phyloP scores from a whole-genome alignment of 148 eudicot genomes.

The Limonium bicolor region DNA sequence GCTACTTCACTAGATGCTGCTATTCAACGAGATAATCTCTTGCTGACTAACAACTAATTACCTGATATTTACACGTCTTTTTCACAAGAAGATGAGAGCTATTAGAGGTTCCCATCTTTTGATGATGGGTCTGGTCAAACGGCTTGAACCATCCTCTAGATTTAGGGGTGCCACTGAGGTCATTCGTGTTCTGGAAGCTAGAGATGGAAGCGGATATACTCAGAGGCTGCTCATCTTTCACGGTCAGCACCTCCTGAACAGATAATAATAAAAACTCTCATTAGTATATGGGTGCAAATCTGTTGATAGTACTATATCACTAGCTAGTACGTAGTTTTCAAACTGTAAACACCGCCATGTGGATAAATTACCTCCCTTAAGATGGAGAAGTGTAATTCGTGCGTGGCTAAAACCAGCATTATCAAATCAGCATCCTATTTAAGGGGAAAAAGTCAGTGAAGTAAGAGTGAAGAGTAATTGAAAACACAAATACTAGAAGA shows the following conservation, averaged over 20 bases:
- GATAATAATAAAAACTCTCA: no score
- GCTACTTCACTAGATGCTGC: neutral
- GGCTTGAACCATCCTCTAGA: neutral
- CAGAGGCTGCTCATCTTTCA: neutral
- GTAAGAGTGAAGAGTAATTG: no score
- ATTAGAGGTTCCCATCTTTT: no score
- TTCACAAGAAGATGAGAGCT: no score
- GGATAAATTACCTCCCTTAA: no score
- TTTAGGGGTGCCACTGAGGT: neutral
- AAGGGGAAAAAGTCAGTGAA: no score
- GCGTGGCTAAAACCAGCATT: slow-evolving; percentile 30
- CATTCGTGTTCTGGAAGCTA: neutral
- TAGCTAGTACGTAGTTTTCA: no score
- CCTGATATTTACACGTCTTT: slow-evolving; percentile 17
- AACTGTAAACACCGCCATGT: slow-evolving; percentile 14
- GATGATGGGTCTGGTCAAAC: neutral
- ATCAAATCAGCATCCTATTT: slow-evolving; percentile 38
- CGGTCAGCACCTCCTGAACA: no score
- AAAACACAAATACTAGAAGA: no score
- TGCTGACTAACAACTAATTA: slow-evolving; percentile 1
- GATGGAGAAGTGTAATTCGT: slow-evolving; percentile 29
- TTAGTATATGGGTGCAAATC: no score
- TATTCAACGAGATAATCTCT: no score
- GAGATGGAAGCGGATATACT: neutral
- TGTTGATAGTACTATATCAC: no score